A percentile compares a stretch with the other conserved stretches of the same genome.
Conservation (phyloP, 2,329 filamentous ascomycete genomes). For the Fusarium illudens region DNA sequence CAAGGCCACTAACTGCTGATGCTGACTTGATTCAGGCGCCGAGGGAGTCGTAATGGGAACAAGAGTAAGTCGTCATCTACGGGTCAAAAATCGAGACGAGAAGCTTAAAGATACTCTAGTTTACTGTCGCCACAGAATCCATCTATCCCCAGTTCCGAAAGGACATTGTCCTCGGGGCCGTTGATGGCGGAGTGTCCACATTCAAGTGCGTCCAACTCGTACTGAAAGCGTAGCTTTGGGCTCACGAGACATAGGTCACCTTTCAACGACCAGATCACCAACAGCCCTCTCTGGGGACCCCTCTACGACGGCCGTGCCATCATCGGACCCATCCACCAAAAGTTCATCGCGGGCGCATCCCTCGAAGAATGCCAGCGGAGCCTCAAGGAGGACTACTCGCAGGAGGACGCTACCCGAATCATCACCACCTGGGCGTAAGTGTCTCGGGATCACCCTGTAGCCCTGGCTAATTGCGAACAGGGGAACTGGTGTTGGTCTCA, state of each 20-base stretch:
- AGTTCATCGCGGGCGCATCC: slow-evolving; percentile 50
- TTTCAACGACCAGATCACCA: slow-evolving; percentile 54
- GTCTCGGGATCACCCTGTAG: not conserved
- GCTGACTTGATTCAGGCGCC: slow-evolving; percentile 46
- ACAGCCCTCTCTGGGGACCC: slow-evolving; percentile 51
- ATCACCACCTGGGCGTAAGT: slow-evolving; percentile 52
- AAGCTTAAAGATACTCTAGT: slow-evolving; percentile 44
- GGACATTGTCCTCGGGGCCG: slow-evolving; percentile 51
- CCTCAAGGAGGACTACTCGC: slow-evolving; percentile 49
- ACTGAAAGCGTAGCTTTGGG: not conserved
- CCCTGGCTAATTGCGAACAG: slow-evolving; percentile 34
- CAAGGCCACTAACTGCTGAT: not conserved
- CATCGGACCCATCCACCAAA: slow-evolving; percentile 50
- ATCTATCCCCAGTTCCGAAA: slow-evolving; percentile 52
- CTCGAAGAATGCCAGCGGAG: slow-evolving; percentile 53
- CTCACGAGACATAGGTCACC: slow-evolving; percentile 43
- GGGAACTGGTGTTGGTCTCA: slow-evolving; percentile 56
- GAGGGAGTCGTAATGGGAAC: slow-evolving; percentile 57
- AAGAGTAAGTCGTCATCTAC: slow-evolving; percentile 43
- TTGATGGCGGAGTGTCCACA: slow-evolving; percentile 56
- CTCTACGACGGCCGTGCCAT: slow-evolving; percentile 57
- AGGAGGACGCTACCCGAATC: slow-evolving; percentile 46
- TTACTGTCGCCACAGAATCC: slow-evolving; percentile 55
- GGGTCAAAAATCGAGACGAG: not conserved
- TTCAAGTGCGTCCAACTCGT: slow-evolving; percentile 51